These are phyloP conservation scores for Penicillium sp. DNA, from an alignment of 2,329 filamentous ascomycete species.

Conservation along the genomic window DNA sequence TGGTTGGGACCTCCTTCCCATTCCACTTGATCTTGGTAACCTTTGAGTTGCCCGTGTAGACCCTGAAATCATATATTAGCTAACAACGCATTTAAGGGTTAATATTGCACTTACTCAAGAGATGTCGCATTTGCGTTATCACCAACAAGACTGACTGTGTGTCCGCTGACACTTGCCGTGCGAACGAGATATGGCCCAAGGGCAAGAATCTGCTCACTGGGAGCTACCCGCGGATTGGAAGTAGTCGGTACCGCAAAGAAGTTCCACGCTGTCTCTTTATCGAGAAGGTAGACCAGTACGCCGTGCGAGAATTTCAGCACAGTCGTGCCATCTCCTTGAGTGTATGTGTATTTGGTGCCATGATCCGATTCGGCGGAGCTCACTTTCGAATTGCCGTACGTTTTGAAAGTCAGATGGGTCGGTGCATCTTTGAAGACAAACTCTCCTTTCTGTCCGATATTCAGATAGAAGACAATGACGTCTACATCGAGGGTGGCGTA, in stretches of 20 bases:
- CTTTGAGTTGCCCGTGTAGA: slow-evolving; percentile 42
- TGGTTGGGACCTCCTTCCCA: slow-evolving; percentile 37
- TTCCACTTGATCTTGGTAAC: slow-evolving; percentile 49
- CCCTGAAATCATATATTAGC: slow-evolving; percentile 13
- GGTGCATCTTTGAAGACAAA: slow-evolving; percentile 48
- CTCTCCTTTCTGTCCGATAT: slow-evolving; percentile 48
- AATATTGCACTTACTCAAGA: slow-evolving; percentile 32
- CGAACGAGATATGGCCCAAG: slow-evolving; percentile 48
- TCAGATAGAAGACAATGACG: slow-evolving; percentile 51
- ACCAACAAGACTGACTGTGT: slow-evolving; percentile 38
- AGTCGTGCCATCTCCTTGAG: slow-evolving; percentile 47
- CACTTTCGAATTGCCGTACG: slow-evolving; percentile 43
- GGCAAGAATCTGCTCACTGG: slow-evolving; percentile 48
- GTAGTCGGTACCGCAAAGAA: slow-evolving; percentile 55
- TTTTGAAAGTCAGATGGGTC: slow-evolving; percentile 37
- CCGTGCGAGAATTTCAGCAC: slow-evolving; percentile 51
- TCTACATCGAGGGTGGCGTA: slow-evolving; percentile 44
- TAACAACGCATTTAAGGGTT: neutral
- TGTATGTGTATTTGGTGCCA: slow-evolving; percentile 45
- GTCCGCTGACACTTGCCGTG: slow-evolving; percentile 34
- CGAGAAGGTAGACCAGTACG: slow-evolving; percentile 52
- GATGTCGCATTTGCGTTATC: slow-evolving; percentile 43
- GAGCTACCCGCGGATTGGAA: slow-evolving; percentile 44
- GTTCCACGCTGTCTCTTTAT: slow-evolving; percentile 53
- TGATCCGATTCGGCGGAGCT: slow-evolving; percentile 25